Evolutionary conservation across 805 yeast genomes (phyloP), one percentile per base, ranked within the genome.

Genomic region (Lipomyces anomalus): DNA sequence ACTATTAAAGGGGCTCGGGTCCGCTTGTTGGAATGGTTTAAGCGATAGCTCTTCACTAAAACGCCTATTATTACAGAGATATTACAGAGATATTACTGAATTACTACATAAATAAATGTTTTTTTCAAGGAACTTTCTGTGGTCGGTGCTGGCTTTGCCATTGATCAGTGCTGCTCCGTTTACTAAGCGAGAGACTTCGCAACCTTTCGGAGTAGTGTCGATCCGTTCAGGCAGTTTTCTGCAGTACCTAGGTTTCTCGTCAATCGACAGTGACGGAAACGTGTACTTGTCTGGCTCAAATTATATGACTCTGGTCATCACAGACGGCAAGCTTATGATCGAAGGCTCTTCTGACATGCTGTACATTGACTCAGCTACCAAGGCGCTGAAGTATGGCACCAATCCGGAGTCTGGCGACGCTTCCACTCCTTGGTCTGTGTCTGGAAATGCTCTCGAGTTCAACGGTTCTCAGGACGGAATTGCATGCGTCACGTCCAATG

Each of bases 211-310:
- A 7, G 30, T 46, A 20, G 17, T 46, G 11, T 18, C 53, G 17
- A 46, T 42, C 34, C 51, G 38, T 40, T 46, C 53, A 4, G 53
- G 44, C 24, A 34, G 44, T 4, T 38, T 6, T 6, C 32, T 46
- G 16, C 53, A 48, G 39, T 48, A 46, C 43, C 43, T 46, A 21
- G 9, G 37, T n/a, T 29, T 48, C 20, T 23, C 42, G n/a, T n/a
- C n/a, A 6, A n/a, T n/a, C n/a, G n/a, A 24, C 23, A 45, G 44
- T 18, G 47, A 46, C 36, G 53, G 50, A 3, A 34, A 22, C 24
- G 32, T 46, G 36, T 33, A 40, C 23, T 13, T 45, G n/a, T n/a
- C n/a, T n/a, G n/a, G n/a, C n/a, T n/a, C n/a, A n/a, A n/a, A n/a
- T n/a, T n/a, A n/a, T n/a, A n/a, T n/a, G n/a, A n/a, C n/a, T n/a